Base-by-base conservation (phyloP, 164 flowering plant species). In the Chimonanthus praecox region DNA sequence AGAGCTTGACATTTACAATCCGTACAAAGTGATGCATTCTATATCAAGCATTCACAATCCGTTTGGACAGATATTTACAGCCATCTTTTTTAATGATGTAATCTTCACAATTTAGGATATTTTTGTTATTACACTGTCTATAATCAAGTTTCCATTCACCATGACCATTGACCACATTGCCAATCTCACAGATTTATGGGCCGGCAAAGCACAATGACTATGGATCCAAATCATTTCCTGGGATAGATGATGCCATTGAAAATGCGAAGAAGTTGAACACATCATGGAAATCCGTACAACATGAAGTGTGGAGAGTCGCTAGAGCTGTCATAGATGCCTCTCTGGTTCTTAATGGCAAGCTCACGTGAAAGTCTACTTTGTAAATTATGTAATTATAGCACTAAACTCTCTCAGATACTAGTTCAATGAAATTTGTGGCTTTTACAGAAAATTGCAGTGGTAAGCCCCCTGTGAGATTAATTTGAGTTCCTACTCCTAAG, bases 241-340 rank as follows among this genome's bases (percentile, higher is more conserved):
- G 93, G 62, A 82, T 88, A 71, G 84, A 80, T 63, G 88, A 89
- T 73, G 92, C 90, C 44, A 79, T 87, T 69, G 84, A 84, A 47
- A 73, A 77, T 46, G 95, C 91, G 61, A 84, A 78, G 79, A 80
- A 43, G 67, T 68, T 80, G 72, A 85, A 82, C 74, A 81, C 87
- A 16, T 79, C 88, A 13, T 89, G 92, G 92, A 78, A 45, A 48
- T 47, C 10, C 45, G 90, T 88, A 49, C 92, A 89, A 72, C 95
- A 88, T 78, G 87, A 89, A 82, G 72, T 90, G 54, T 89, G 91
- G 91, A 83, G 91, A 79, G 92, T 84, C 64, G 78, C 92, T 13
- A 87, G 95, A 80, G 92, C 78, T 47, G 73, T 90, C 67, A 85
- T 75, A 70, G 87, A 90, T 18, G 91, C 87, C 71, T 33, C 33